Evolutionary conservation across 805 yeast genomes (phyloP), one percentile per base, ranked within the genome.

Genomic region (Spathaspora sp.): DNA sequence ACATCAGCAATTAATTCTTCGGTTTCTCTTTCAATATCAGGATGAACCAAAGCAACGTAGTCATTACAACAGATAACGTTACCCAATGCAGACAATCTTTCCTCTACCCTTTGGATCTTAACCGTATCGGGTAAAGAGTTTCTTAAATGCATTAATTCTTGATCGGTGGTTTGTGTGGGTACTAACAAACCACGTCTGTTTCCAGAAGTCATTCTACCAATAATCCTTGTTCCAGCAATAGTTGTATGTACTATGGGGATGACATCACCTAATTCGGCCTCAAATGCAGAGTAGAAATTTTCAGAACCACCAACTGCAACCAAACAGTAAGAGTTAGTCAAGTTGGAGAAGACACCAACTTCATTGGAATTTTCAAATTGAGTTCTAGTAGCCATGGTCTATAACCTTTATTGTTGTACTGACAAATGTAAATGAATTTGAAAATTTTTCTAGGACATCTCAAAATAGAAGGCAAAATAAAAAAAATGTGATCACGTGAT

Each of bases 21-120:
- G 49, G 99, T 94, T 74, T 94, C 99, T 69, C 99, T 86, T 78
- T 94, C 99, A 59, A 94, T 90, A 76, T 94, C 99, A 48, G 99
- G 99, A 72, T 94, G 99, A 50, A 94, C 99, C 58, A 94, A 81
- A 3, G 99, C 99, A 62, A 96, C 99, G 68, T 94, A 94, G 72
- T 94, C 99, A 72, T 94, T 94, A 76, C 98, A 93, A 74, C 98
- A 93, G 65, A 94, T 91, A 56, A 94, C 99, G 63, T 94, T 94
- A 63, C 99, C 99, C 59, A 94, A 76, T 12, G 99, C 99, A 49
- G 97, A 88, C 57, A 94, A 78, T 68, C 99, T 85, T 76, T 94
- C 99, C 74, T 94, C 99, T 40, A 96, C 97, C 70, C 99, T 84
- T 76, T 94, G 99, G 63, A 94, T 91, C 73, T 88, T 92, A 60